Base-by-base conservation (phyloP, 805 yeast genomes). In the Groenewaldozyma salmanticensis region DNA sequence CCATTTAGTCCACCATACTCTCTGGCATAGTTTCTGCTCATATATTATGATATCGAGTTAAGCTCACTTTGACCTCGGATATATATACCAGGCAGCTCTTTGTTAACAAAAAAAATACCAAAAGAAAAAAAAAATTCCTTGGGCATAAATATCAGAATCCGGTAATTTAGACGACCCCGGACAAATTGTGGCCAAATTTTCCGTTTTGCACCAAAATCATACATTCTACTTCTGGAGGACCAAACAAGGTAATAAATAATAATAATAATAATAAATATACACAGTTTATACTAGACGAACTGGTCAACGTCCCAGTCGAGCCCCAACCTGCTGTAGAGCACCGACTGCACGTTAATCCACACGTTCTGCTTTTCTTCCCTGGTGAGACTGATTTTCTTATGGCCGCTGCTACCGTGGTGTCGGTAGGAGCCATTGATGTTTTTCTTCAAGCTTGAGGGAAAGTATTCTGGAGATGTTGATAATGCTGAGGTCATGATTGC, bases 291-390 rank as follows among this genome's bases (percentile, higher is more conserved):
- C 29, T 44, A 51, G 19, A 47, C 47, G 21, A 59, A 40, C 42
- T 53, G 54, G 33, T 57, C 61, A 4, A 62, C 58, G 22, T 53
- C 66, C 81, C 82, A 77, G 51, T 75, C 75, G 35, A 79, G 58
- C 0, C 80, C 81, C 40, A 81, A 54, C 39, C 78, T 63, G 42
- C 64, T 62, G 53, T 79, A 79, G 20, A 81, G 76, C 36, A 65
- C 65, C 6, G 68, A 55, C 57, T 81, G 88, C 22, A 79, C 79
- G 31, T 71, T 75, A 11, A 70, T 70, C 87, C 87, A 81, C 17
- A 79, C 60, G 39, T 58, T 54, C 35, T 72, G 68, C 56, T 77
- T 78, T 50, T 78, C 80, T 29, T 72, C 75, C 50, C 72, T 70
- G 3, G 74, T 64, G 37, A 79, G 57, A 18, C 55, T 44, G 4